Evolutionary conservation across 257 asterid species (phyloP).

Genomic region (Solanum arcanum): DNA sequence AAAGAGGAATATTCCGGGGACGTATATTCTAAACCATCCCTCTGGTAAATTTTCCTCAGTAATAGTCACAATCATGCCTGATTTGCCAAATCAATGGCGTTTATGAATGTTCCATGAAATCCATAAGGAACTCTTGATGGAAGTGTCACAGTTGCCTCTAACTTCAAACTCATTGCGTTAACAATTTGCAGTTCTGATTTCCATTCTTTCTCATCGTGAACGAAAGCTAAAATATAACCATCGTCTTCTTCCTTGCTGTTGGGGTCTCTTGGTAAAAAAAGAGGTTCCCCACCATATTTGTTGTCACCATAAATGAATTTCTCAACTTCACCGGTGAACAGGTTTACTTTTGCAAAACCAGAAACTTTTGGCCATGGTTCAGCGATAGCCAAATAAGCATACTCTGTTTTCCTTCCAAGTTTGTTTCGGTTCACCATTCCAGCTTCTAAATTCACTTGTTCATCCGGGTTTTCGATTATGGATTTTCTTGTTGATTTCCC

Average conservation of each 20-base stretch:
- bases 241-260: slow-evolving; percentile 46
- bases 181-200: slow-evolving; percentile 74
- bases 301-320: slow-evolving; percentile 68
- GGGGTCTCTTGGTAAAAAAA: slow-evolving; percentile 54
- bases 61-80: slow-evolving; percentile 34
- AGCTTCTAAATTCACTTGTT: slow-evolving; percentile 84
- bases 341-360: slow-evolving; percentile 87
- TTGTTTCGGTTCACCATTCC: slow-evolving; percentile 93
- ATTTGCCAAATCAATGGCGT: slow-evolving; percentile 42
- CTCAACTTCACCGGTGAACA: slow-evolving; percentile 53
- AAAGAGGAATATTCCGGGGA: slow-evolving; percentile 78
- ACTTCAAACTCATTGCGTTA: slow-evolving; percentile 47
- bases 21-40: slow-evolving; percentile 54
- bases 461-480: slow-evolving; percentile 30
- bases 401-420: slow-evolving; percentile 76
- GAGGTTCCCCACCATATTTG: slow-evolving; percentile 91
- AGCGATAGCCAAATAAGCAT: slow-evolving; percentile 76
- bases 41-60: slow-evolving; percentile 59
- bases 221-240: slow-evolving; percentile 71
- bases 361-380: slow-evolving; percentile 99
- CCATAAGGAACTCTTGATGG: slow-evolving; percentile 96
- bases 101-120: slow-evolving; percentile 83
- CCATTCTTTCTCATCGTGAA: slow-evolving; percentile 65
- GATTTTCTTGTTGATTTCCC: slow-evolving; percentile 60
- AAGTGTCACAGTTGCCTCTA: slow-evolving; percentile 61